Base-by-base conservation (phyloP, 345 rosid genomes). In the Aethionema arabicum region DNA sequence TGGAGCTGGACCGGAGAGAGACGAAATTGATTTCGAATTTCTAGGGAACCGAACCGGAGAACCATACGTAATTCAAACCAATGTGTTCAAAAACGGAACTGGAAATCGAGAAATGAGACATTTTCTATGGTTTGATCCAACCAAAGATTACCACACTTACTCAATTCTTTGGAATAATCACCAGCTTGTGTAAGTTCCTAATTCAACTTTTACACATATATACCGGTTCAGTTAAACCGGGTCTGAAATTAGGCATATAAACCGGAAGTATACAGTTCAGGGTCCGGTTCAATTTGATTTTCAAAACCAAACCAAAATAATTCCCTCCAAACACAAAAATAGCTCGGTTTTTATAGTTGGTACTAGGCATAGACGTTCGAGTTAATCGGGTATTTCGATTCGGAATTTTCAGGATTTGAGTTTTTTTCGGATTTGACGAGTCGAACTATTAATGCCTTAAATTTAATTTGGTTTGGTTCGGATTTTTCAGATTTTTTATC, bases 11-110 rank as follows among this genome's bases (percentile, higher is more conserved):
- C 97, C 97, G 56, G 82, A 82, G 47, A 84, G 99, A 61, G 99
- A 93, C 73, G 99, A 93, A 74, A 36, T 93, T 57, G 99, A 93
- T 65, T 78, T 93, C 54, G 99, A 93, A 80, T 93, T 93, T 84
- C 50, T 93, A 72, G 99, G 99, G 52, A 93, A 93, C 38, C 82
- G 97, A 69, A 87, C 78, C 3, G 97, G 99, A 16, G 61, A 93
- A 21, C 99, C 99, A 0, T 93, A 90, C 58, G 55, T 93, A 48
- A 79, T 93, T 30, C 99, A 93, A 58, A 93, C 99, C 52, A 93
- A 93, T 68, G 79, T 93, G 31, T 93, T 75, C 74, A 93, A 93
- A 66, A 84, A 87, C 45, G 99, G 99, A n/a, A 82, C 81, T 21
- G 99, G 99, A 2, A 49, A 55, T 30, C 83, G 99, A 5, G 99